Evolutionary conservation across 1,284 basidiomycete species (phyloP), one percentile per base, ranked within the genome.

Genomic region (Tilletiaria anomala): DNA sequence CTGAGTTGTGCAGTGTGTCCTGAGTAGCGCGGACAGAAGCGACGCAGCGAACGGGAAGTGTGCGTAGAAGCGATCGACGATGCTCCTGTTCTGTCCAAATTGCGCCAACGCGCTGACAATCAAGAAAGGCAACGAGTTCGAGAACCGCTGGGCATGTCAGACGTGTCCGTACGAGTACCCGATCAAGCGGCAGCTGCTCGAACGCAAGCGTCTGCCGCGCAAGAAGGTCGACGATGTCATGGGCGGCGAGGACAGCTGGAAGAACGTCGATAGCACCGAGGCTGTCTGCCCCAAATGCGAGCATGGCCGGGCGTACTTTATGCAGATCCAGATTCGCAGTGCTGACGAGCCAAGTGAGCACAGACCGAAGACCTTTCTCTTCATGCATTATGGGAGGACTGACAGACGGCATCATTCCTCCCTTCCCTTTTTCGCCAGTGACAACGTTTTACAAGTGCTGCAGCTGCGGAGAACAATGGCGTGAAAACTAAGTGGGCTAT

Each of bases 111-210:
- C 87, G 44, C 77, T 96, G 14, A 78, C 86, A 40, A 83, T 94
- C 39, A 51, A 59, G 22, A 53, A 39, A 15, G 53, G 79, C 75
- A 4, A 80, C 76, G 3, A 76, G 72, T 68, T 58, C 3, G 44
- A 50, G 42, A 87, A 84, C 70, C 85, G 85, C 72, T 94, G 86
- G 84, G 80, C 80, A 0, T 96, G 88, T 64, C 83, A 84, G 58
- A 83, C 84, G 2, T 96, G 89, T 63, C 82, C 91, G 1, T 96
- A 94, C 68, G 86, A 94, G 56, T 89, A 89, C 65, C 83, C 86
- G 1, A 88, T 94, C 53, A 58, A 71, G 8, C 75, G 76, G 57
- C 83, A 86, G 71, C 84, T 82, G 32, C 61, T 70, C 33, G 53
- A 45, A 23, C 55, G 54, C 5, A 48, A 48, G 31, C 49, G 44